Conservation (phyloP, 495 filamentous ascomycete genomes). For the Poronia punctata region DNA sequence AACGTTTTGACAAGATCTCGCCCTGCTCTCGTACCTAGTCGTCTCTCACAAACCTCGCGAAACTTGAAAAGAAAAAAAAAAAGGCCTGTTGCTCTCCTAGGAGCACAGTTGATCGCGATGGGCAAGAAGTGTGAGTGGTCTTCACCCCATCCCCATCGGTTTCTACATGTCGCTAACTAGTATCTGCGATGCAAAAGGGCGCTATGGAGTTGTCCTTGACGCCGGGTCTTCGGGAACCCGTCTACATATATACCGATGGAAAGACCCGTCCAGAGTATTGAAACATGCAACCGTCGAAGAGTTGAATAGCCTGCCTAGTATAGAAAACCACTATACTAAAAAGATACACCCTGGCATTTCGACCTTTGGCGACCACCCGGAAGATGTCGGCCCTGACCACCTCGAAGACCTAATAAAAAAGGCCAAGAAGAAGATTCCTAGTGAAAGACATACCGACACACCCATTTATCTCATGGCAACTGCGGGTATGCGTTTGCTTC, state of each 20-base stretch:
- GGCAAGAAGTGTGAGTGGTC: conserved; percentile 26
- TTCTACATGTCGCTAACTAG: conserved; percentile 9
- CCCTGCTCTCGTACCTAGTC: too few species aligned
- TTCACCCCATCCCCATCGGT: not conserved
- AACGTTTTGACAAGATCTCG: too few species aligned
- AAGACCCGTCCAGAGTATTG: conserved; percentile 63
- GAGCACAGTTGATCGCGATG: conserved; percentile 13
- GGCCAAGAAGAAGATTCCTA: conserved; percentile 75
- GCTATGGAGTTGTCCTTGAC: conserved; percentile 57
- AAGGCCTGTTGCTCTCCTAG: not conserved
- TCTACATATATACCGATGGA: conserved; percentile 88
- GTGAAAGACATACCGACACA: conserved; percentile 69
- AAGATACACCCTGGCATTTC: conserved; percentile 92
- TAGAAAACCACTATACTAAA: conserved; percentile 83
- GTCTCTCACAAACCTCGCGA: too few species aligned
- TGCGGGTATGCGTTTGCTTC: conserved; percentile 92
- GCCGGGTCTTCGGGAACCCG: conserved; percentile 74
- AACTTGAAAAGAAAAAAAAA: not conserved
- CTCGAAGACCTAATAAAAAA: conserved; percentile 72
- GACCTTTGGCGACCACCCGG: conserved; percentile 72
- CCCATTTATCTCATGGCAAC: conserved; percentile 94
- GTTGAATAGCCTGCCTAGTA: conserved; percentile 63
- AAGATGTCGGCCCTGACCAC: conserved; percentile 73
- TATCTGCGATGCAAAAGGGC: conserved; percentile 25
- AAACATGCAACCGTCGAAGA: conserved; percentile 53